phyloP scores from a whole-genome alignment of 2,329 filamentous ascomycete species.

The Pestalotiopsis sp. region DNA sequence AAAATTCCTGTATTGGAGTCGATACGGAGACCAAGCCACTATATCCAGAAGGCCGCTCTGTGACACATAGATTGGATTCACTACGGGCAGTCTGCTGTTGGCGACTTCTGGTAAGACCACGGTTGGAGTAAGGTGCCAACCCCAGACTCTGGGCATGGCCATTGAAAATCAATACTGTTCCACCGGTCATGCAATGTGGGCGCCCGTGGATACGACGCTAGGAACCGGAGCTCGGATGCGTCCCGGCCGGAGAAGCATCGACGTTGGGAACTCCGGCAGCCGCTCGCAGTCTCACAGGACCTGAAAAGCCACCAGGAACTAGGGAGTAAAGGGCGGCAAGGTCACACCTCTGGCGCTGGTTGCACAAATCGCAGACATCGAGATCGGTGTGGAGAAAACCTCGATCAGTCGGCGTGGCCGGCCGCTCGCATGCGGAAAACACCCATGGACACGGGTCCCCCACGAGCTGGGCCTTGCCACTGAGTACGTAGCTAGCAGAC shows the following conservation, averaged over 20 bases:
- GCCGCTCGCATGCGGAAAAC: neutral
- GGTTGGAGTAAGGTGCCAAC: neutral
- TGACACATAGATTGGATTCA: neutral
- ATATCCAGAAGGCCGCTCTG: neutral
- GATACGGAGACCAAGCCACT: neutral
- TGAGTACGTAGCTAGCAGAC: neutral
- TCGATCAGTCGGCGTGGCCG: conserved; percentile 6
- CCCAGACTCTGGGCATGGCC: neutral
- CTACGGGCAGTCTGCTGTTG: neutral
- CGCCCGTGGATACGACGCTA: neutral
- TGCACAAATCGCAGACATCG: conserved; percentile 4
- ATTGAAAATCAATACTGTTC: neutral
- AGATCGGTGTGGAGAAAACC: neutral
- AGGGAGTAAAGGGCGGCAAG: neutral
- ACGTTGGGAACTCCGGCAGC: neutral
- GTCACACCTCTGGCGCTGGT: neutral
- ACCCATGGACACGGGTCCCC: neutral
- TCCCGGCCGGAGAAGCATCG: neutral
- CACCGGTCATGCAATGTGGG: neutral
- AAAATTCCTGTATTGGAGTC: neutral
- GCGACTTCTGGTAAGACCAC: neutral
- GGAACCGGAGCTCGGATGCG: neutral
- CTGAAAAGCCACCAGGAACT: neutral
- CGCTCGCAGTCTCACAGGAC: neutral
- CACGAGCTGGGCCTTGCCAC: neutral